These are phyloP conservation scores for Fusarium torulosum DNA, from an alignment of 2,329 filamentous ascomycete species.

Conservation along the genomic window DNA sequence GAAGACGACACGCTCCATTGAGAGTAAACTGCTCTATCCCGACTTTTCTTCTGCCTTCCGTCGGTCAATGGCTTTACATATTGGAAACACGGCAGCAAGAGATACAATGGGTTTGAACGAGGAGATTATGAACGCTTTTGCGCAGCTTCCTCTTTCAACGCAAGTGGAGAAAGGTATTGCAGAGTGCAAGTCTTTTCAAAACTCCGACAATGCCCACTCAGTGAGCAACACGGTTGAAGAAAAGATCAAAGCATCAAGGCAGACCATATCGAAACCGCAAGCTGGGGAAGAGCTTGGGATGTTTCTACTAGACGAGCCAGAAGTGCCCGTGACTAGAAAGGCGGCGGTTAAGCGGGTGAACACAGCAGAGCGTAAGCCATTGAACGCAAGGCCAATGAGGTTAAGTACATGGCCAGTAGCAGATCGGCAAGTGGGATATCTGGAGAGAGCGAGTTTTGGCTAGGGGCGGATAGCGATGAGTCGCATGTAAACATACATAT, in stretches of 20 bases:
- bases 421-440: constrained; percentile 31
- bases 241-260: not conserved
- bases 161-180: constrained; percentile 13
- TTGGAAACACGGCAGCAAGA: constrained; percentile 42
- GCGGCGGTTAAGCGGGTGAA: constrained; percentile 23
- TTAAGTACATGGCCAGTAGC: constrained; percentile 37
- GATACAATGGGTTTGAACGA: constrained; percentile 40
- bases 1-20: constrained; percentile 50
- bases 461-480: constrained; percentile 22
- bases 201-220: not conserved
- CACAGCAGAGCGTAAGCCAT: constrained; percentile 9
- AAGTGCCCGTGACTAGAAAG: constrained; percentile 8
- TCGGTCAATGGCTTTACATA: constrained; percentile 48
- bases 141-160: constrained; percentile 10
- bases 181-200: constrained; percentile 31
- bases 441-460: constrained; percentile 25
- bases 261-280: not conserved
- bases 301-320: constrained; percentile 8
- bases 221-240: not conserved
- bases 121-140: constrained; percentile 38
- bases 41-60: constrained; percentile 49
- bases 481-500: constrained; percentile 31
- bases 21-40: constrained; percentile 53
- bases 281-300: not conserved
- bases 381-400: constrained; percentile 28